These are phyloP conservation scores for Coniochaeta sp. DNA, from an alignment of 2,329 filamentous ascomycete genomes.

Conservation along the genomic window DNA sequence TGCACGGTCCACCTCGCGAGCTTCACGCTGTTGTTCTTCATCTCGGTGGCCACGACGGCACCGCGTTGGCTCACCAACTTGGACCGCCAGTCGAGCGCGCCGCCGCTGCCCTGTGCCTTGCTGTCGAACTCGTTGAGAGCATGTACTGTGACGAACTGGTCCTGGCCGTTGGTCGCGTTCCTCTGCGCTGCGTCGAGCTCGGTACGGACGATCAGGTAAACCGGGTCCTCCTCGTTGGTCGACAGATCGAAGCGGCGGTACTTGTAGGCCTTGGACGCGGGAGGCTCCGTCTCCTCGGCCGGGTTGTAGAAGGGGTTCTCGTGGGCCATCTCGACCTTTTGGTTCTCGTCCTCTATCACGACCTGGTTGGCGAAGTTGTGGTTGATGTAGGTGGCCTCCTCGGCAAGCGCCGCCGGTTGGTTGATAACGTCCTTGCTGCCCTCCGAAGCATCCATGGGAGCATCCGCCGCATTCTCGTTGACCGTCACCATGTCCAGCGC, in stretches of 20 bases:
- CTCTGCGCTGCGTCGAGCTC: slow-evolving; percentile 94
- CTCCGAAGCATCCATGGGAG: slow-evolving; percentile 84
- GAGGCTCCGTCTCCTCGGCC: slow-evolving; percentile 83
- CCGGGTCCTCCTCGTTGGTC: slow-evolving; percentile 87
- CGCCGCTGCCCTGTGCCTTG: slow-evolving; percentile 92
- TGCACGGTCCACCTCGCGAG: slow-evolving; percentile 96
- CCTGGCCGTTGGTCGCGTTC: slow-evolving; percentile 85
- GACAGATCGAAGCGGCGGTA: slow-evolving; percentile 96
- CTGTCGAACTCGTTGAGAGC: slow-evolving; percentile 98
- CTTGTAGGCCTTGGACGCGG: slow-evolving; percentile 96
- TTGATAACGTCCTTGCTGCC: slow-evolving; percentile 93
- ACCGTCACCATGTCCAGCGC: slow-evolving; percentile 96
- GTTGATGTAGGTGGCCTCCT: slow-evolving; percentile 99
- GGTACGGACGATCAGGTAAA: slow-evolving; percentile 88
- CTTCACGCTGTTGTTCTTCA: slow-evolving; percentile 99
- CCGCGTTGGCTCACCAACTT: slow-evolving; percentile 93
- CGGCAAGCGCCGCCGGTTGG: slow-evolving; percentile 83
- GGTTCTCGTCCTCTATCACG: slow-evolving; percentile 70
- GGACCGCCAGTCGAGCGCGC: slow-evolving; percentile 91
- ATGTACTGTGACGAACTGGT: slow-evolving; percentile 88
- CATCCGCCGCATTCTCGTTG: slow-evolving; percentile 96
- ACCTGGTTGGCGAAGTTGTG: slow-evolving; percentile 98
- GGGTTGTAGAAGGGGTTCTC: slow-evolving; percentile 98
- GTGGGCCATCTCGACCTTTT: slow-evolving; percentile 77
- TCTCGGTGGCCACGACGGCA: slow-evolving; percentile 96